A percentile compares a stretch with the other conserved stretches of the same genome.
Evolutionary conservation across 164 flowering plant species (phyloP).

Genomic region (Litsea cubeba): DNA sequence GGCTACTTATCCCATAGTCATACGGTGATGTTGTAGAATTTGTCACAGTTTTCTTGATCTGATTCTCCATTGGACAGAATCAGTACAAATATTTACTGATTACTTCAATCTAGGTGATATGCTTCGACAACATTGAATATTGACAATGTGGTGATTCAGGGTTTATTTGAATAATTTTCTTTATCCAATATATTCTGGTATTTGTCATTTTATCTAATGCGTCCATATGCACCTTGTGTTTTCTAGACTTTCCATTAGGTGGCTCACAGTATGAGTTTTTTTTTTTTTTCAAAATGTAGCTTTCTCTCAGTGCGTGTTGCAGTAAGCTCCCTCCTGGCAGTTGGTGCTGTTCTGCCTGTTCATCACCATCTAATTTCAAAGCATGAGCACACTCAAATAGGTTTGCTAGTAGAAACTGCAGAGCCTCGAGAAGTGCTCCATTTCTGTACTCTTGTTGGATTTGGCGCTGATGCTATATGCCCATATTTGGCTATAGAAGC

Average conservation of each 20-base stretch:
- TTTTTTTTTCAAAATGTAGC: slow-evolving; percentile 41
- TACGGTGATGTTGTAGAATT: too few species aligned
- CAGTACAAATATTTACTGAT: too few species aligned
- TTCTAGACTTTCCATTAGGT: neutral
- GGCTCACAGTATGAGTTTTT: neutral
- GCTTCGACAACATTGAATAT: too few species aligned
- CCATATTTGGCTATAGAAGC: slow-evolving; percentile 94
- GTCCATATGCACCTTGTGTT: neutral
- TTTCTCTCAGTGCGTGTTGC: slow-evolving; percentile 89
- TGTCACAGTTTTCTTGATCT: too few species aligned
- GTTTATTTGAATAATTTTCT: too few species aligned
- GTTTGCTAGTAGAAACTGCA: slow-evolving; percentile 81
- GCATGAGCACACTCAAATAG: slow-evolving; percentile 88
- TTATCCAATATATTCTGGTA: neutral
- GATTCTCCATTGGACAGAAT: too few species aligned
- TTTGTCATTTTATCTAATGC: too few species aligned
- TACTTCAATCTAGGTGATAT: too few species aligned
- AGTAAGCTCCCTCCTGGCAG: slow-evolving; percentile 93
- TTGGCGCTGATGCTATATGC: slow-evolving; percentile 98
- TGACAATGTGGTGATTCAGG: too few species aligned
- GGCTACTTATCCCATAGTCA: too few species aligned
- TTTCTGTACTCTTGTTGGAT: slow-evolving; percentile 94
- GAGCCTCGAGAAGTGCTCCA: slow-evolving; percentile 99
- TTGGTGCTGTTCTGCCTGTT: slow-evolving; percentile 62
- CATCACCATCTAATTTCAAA: slow-evolving; percentile 88